A percentile compares a stretch with the other conserved stretches of the same genome.
These are phyloP conservation scores for Pouteria campechiana DNA, from an alignment of 179 eudicot genomes.

Conservation along the genomic window DNA sequence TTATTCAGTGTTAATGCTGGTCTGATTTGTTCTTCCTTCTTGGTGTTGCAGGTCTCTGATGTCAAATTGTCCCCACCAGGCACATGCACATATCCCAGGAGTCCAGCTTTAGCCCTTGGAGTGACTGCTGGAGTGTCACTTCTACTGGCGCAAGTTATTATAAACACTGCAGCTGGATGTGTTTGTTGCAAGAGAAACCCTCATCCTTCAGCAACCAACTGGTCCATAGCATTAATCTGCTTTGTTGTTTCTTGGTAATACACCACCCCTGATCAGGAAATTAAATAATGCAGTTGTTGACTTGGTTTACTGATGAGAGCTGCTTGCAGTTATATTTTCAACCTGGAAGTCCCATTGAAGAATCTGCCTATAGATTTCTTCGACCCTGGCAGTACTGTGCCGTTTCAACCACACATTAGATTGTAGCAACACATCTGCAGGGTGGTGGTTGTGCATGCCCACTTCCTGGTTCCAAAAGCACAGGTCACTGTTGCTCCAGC, in stretches of 20 bases:
- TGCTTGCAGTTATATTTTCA: no score
- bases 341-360: no score
- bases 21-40: not conserved
- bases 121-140: slow-evolving; percentile 58
- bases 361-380: no score
- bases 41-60: slow-evolving; percentile 36
- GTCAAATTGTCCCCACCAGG: slow-evolving; percentile 33
- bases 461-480: no score
- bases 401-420: no score
- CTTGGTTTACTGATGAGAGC: no score
- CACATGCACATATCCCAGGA: slow-evolving; percentile 63
- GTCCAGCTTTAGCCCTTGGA: slow-evolving; percentile 75
- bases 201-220: slow-evolving; percentile 32
- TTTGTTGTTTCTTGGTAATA: slow-evolving; percentile 76
- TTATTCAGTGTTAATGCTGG: not conserved
- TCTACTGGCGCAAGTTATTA: slow-evolving; percentile 54
- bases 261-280: no score
- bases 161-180: slow-evolving; percentile 61
- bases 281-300: no score
- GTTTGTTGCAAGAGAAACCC: slow-evolving; percentile 59
- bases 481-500: no score
- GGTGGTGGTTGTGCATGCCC: no score
- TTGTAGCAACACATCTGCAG: no score
- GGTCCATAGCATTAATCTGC: slow-evolving; percentile 55
- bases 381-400: no score